Conservation (phyloP, 1,284 basidiomycete species). For the Prillingera fragicola region DNA sequence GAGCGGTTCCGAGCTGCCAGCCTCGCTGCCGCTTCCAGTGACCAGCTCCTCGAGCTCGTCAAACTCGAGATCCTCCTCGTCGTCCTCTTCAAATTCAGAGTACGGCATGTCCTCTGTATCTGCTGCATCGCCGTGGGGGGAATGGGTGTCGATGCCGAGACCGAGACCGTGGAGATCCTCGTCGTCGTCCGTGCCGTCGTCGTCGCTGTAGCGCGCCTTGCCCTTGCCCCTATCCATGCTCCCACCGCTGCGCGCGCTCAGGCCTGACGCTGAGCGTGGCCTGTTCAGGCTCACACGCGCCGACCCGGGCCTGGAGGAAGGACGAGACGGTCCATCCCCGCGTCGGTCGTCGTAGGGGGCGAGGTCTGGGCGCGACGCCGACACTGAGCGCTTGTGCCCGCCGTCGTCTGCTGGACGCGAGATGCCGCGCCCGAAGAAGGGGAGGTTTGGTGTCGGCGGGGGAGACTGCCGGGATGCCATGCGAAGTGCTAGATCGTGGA, state of each 20-base stretch:
- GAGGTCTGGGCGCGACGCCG: too few relatives aligned
- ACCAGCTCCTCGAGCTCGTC: conserved; percentile 9
- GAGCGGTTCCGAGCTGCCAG: conserved; percentile 9
- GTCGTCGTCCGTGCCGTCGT: conserved; percentile 3
- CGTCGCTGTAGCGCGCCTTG: not conserved
- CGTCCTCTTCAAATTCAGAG: too few relatives aligned
- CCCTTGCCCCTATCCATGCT: not conserved
- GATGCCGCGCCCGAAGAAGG: conserved; percentile 1
- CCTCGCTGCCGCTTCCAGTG: conserved; percentile 1
- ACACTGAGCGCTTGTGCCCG: too few relatives aligned
- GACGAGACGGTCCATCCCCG: not conserved
- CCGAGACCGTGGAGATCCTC: not conserved
- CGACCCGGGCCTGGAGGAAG: not conserved
- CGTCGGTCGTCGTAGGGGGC: conserved; percentile 2
- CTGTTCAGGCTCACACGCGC: not conserved
- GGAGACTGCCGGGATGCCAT: conserved; percentile 2
- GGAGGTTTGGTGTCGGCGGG: conserved; percentile 1
- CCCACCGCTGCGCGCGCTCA: not conserved
- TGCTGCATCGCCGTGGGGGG: too few relatives aligned
- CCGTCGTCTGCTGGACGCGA: too few relatives aligned
- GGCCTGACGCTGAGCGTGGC: not conserved
- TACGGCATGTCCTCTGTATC: too few relatives aligned
- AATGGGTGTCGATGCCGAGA: not conserved
- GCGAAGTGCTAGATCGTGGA: not conserved
- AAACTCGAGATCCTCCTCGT: conserved; percentile 1